Conservation (phyloP, 2,329 filamentous ascomycete genomes). For the Myrmaecium sp. region DNA sequence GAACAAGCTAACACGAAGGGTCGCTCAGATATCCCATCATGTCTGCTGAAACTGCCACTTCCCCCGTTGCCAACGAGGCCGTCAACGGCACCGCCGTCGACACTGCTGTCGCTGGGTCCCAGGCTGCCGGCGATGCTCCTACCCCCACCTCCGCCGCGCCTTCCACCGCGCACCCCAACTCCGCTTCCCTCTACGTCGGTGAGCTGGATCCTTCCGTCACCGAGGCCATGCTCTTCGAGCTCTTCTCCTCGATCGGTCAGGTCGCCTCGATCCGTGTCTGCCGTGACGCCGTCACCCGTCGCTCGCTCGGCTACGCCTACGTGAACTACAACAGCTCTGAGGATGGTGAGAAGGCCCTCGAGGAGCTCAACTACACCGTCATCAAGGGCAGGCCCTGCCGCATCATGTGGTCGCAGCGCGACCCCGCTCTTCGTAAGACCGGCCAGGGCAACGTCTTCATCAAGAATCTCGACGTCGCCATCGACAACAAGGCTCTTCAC, state of each 20-base stretch:
- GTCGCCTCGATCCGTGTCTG: slow-evolving; percentile 99
- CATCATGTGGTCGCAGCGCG: slow-evolving; percentile 99
- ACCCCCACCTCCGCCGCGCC: slow-evolving; percentile 56
- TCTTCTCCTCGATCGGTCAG: slow-evolving; percentile 97
- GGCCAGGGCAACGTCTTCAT: slow-evolving; percentile 99
- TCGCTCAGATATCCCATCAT: too few relatives aligned
- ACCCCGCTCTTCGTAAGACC: slow-evolving; percentile 96
- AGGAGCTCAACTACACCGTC: slow-evolving; percentile 98
- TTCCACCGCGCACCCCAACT: slow-evolving; percentile 68
- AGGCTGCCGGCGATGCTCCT: slow-evolving; percentile 46
- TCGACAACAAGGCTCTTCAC: slow-evolving; percentile 99
- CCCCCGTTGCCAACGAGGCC: slow-evolving; percentile 51
- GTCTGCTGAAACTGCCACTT: slow-evolving; percentile 32
- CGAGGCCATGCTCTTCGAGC: slow-evolving; percentile 99
- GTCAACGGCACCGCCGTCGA: slow-evolving; percentile 48
- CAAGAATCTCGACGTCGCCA: slow-evolving; percentile 97
- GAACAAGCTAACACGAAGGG: too few relatives aligned
- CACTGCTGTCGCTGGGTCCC: slow-evolving; percentile 51
- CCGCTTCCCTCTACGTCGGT: slow-evolving; percentile 95
- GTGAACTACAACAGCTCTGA: slow-evolving; percentile 98
- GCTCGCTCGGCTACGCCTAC: slow-evolving; percentile 97
- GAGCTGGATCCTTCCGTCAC: slow-evolving; percentile 96
- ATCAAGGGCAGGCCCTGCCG: slow-evolving; percentile 98
- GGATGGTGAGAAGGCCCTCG: slow-evolving; percentile 94
- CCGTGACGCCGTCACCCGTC: slow-evolving; percentile 95